Conservation (phyloP, 2,329 filamentous ascomycete species). For the Pseudogymnoascus sp. region DNA sequence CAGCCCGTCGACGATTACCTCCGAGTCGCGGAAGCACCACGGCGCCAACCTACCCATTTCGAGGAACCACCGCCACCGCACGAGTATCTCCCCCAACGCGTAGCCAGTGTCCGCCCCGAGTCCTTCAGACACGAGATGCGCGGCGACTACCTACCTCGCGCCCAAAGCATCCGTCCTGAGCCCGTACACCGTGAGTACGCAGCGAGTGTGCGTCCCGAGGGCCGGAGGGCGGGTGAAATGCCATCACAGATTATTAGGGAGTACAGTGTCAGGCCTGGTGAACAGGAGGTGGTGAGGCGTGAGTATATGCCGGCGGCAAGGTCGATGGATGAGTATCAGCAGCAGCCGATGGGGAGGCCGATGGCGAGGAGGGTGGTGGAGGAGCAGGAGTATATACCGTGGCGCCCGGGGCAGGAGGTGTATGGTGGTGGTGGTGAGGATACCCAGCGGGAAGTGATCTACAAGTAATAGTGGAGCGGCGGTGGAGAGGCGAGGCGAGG, state of each 20-base stretch:
- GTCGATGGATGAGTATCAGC: not conserved
- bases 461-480: not conserved
- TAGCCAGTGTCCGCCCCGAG: conserved; percentile 31
- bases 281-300: conserved; percentile 17
- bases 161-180: conserved; percentile 36
- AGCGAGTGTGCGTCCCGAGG: conserved; percentile 31
- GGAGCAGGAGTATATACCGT: conserved; percentile 5
- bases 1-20: not conserved
- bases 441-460: not conserved
- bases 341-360: not conserved
- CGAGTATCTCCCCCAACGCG: conserved; percentile 36
- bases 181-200: conserved; percentile 31
- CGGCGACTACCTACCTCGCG: conserved; percentile 34
- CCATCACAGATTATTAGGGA: conserved; percentile 22
- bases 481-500: not conserved
- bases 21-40: not conserved
- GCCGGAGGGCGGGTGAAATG: conserved; percentile 14
- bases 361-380: not conserved
- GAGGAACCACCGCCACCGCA: conserved; percentile 37
- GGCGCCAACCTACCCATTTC: conserved; percentile 26
- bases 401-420: not conserved
- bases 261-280: conserved; percentile 24
- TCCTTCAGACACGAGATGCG: conserved; percentile 34
- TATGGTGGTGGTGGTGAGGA: not conserved
- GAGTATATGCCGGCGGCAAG: conserved; percentile 17